phyloP scores from a whole-genome alignment of 768 basidiomycete genomes.

The Botryobasidium botryosum region DNA sequence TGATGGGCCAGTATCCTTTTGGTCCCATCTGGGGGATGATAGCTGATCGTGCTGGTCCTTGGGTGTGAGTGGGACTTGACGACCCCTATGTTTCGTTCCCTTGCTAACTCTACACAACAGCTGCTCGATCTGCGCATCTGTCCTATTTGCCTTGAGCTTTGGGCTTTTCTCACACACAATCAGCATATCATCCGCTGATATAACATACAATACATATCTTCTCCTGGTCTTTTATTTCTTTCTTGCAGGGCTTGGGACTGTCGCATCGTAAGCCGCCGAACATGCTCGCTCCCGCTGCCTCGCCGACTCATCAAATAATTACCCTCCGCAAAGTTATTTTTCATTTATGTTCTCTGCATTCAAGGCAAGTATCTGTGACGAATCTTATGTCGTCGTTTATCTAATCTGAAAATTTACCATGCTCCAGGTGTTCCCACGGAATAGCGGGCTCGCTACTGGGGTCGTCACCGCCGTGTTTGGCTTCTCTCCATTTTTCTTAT shows the following conservation, averaged over 20 bases:
- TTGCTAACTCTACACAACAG: slow-evolving; percentile 4
- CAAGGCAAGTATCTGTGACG: slow-evolving; percentile 36
- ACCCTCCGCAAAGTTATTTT: slow-evolving; percentile 34
- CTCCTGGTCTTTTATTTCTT: slow-evolving; percentile 41
- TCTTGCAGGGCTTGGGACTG: slow-evolving; percentile 47
- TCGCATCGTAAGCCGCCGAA: slow-evolving; percentile 44
- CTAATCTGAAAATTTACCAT: neutral
- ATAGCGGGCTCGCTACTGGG: slow-evolving; percentile 12
- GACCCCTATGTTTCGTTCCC: neutral
- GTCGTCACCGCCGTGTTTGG: slow-evolving; percentile 56
- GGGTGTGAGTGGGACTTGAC: slow-evolving; percentile 18
- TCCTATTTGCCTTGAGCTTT: slow-evolving; percentile 44
- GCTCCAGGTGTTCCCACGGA: slow-evolving; percentile 4
- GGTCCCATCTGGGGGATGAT: slow-evolving; percentile 51
- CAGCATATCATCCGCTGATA: neutral
- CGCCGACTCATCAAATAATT: too few relatives aligned
- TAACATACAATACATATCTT: slow-evolving; percentile 13
- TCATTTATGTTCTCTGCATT: slow-evolving; percentile 62
- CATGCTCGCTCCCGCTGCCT: neutral
- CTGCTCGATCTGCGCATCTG: slow-evolving; percentile 45
- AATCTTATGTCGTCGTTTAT: neutral
- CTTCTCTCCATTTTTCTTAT: slow-evolving; percentile 63
- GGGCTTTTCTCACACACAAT: slow-evolving; percentile 40
- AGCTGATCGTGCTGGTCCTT: slow-evolving; percentile 50
- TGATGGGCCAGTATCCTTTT: slow-evolving; percentile 69